These are phyloP conservation scores for Boletus reticulatus DNA, from an alignment of 768 basidiomycete species.

Conservation along the genomic window DNA sequence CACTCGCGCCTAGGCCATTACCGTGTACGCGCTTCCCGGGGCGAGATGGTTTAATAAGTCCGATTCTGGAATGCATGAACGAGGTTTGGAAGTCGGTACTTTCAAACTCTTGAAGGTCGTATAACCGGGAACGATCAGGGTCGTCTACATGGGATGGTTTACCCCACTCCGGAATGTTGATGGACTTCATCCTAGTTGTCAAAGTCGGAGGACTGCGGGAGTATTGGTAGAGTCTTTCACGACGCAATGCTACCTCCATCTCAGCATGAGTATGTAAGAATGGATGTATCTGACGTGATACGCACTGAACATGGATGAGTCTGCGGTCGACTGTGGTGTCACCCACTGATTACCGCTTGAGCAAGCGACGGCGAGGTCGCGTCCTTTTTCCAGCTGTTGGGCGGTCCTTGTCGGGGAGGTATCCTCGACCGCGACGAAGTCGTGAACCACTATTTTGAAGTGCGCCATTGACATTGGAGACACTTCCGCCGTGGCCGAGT, in stretches of 20 bases:
- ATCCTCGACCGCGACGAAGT: slow-evolving; percentile 12
- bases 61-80: not conserved
- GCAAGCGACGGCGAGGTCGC: slow-evolving; percentile 17
- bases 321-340: slow-evolving; percentile 11
- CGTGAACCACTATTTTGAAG: slow-evolving; percentile 19
- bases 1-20: not conserved
- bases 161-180: slow-evolving; percentile 40
- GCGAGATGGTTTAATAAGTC: not conserved
- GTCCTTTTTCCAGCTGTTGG: slow-evolving; percentile 17
- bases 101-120: slow-evolving; percentile 45
- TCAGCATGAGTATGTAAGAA: slow-evolving; percentile 2
- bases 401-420: not conserved
- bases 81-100: slow-evolving; percentile 31
- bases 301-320: slow-evolving; percentile 23
- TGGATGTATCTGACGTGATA: not conserved
- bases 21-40: slow-evolving; percentile 11
- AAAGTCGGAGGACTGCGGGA: slow-evolving; percentile 15
- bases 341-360: slow-evolving; percentile 18
- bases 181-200: not conserved
- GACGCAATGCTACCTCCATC: slow-evolving; percentile 13
- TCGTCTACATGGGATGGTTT: slow-evolving; percentile 24
- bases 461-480: not conserved
- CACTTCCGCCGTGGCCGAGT: no score
- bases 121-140: slow-evolving; percentile 36
- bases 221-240: slow-evolving; percentile 24